Conservation (phyloP, 306 rosid species). For the Crotalaria pallida region DNA sequence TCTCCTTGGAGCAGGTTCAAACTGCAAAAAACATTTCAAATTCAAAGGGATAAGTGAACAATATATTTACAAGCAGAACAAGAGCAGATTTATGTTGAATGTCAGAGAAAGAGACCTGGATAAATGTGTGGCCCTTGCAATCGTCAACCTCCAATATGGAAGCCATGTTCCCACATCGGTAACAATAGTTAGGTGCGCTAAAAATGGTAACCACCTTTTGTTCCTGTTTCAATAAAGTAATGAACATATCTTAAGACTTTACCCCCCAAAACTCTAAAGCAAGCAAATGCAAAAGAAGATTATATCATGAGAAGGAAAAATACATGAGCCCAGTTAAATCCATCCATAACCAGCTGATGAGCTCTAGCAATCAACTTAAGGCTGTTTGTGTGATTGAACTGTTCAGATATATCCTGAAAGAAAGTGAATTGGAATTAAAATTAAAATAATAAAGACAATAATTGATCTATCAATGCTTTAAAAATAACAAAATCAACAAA, state of each 20-base stretch:
- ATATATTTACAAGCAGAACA: neutral
- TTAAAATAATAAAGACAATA: neutral
- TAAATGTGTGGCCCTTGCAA: constrained; percentile 89
- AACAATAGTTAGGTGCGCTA: constrained; percentile 98
- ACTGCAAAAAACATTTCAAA: constrained; percentile 44
- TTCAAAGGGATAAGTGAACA: constrained; percentile 5
- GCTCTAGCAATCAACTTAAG: constrained; percentile 98
- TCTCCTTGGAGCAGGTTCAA: constrained; percentile 99
- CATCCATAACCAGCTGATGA: constrained; percentile 99
- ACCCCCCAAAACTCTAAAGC: constrained; percentile 2
- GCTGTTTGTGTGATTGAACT: constrained; percentile 88
- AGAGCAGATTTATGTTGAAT: neutral
- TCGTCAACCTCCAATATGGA: constrained; percentile 98
- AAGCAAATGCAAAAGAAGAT: constrained; percentile 14
- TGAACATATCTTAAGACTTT: neutral
- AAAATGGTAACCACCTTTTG: constrained; percentile 99
- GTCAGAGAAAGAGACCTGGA: constrained; percentile 60
- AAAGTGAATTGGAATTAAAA: constrained; percentile 13
- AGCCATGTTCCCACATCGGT: constrained; percentile 99
- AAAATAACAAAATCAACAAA: neutral
- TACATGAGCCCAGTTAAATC: constrained; percentile 99
- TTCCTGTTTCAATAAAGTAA: constrained; percentile 66
- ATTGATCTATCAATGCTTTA: constrained; percentile 9
- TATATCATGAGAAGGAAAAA: constrained; percentile 15
- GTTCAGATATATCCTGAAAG: constrained; percentile 95